A percentile compares a stretch with the other conserved stretches of the same genome.
phyloP scores from a whole-genome alignment of 208 protist genomes.

The Acanthamoeba healyi region DNA sequence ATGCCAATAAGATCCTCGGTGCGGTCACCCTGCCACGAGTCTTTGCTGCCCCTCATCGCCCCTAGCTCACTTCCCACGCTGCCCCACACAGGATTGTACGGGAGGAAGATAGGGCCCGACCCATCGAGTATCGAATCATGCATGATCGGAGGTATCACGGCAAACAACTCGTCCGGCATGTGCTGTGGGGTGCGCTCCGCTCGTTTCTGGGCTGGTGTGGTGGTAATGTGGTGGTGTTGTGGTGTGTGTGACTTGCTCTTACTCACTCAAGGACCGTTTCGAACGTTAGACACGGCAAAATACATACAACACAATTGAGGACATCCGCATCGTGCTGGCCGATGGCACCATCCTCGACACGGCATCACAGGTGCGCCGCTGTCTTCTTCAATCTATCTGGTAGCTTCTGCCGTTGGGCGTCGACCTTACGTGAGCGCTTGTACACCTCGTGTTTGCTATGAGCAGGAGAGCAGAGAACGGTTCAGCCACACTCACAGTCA shows the following conservation, averaged over 20 bases:
- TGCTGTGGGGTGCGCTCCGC: slow-evolving; percentile 81
- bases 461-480: slow-evolving; percentile 13
- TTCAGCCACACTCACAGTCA: slow-evolving; percentile 75
- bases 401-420: too few relatives aligned
- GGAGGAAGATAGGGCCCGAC: slow-evolving; percentile 84
- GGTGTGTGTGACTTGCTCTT: too few relatives aligned
- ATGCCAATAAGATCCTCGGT: slow-evolving; percentile 84
- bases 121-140: slow-evolving; percentile 85
- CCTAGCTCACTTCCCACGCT: neutral
- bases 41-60: neutral
- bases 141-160: slow-evolving; percentile 87
- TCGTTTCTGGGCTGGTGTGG: neutral
- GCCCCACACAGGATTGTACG: neutral
- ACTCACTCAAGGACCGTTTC: too few relatives aligned
- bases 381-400: too few relatives aligned
- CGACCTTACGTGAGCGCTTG: too few relatives aligned
- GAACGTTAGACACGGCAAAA: slow-evolving; percentile 76
- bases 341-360: slow-evolving; percentile 86
- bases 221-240: too few relatives aligned
- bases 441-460: neutral
- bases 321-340: slow-evolving; percentile 79
- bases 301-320: slow-evolving; percentile 85
- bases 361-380: neutral
- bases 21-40: neutral
- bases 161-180: slow-evolving; percentile 87